Percentiles rank a stretch among this genome's conserved stretches.
phyloP scores from a whole-genome alignment of 1,284 basidiomycete genomes.

The Pseudozyma sp. region DNA sequence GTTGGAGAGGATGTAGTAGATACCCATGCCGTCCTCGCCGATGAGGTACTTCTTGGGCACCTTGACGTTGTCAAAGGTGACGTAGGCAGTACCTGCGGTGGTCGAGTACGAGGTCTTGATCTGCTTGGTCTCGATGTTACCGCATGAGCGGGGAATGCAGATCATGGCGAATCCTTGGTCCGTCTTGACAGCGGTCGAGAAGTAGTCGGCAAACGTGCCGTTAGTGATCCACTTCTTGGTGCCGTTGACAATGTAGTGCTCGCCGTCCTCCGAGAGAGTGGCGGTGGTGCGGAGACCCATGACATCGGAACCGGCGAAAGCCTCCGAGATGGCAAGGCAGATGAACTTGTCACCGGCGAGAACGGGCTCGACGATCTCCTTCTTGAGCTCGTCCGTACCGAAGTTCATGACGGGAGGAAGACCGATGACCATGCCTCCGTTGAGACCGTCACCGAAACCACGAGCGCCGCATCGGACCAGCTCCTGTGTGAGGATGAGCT shows the following conservation, averaged over 20 bases:
- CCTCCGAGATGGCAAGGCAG: slow-evolving; percentile 86
- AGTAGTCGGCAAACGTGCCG: slow-evolving; percentile 74
- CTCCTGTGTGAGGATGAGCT: slow-evolving; percentile 85
- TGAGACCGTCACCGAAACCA: slow-evolving; percentile 68
- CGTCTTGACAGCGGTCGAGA: slow-evolving; percentile 70
- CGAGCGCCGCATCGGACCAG: slow-evolving; percentile 81
- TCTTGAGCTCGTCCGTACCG: slow-evolving; percentile 80
- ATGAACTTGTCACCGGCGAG: slow-evolving; percentile 84
- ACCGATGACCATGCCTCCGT: slow-evolving; percentile 70
- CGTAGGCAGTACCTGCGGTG: slow-evolving; percentile 77
- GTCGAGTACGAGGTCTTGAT: slow-evolving; percentile 75
- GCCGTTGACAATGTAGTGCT: slow-evolving; percentile 71
- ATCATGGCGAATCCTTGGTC: slow-evolving; percentile 87
- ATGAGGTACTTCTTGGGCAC: slow-evolving; percentile 88
- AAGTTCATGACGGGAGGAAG: slow-evolving; percentile 78
- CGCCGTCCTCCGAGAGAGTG: slow-evolving; percentile 82
- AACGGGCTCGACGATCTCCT: slow-evolving; percentile 82
- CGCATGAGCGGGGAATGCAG: slow-evolving; percentile 73
- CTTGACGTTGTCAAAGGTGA: slow-evolving; percentile 87
- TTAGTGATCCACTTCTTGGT: slow-evolving; percentile 87
- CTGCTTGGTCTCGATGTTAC: slow-evolving; percentile 80
- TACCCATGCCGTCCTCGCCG: slow-evolving; percentile 83
- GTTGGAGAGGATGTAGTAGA: slow-evolving; percentile 77
- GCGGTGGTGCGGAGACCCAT: slow-evolving; percentile 77
- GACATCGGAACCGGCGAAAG: slow-evolving; percentile 91